Base-by-base conservation (phyloP, 2,329 filamentous ascomycete genomes). In the Xylariaceae sp. region DNA sequence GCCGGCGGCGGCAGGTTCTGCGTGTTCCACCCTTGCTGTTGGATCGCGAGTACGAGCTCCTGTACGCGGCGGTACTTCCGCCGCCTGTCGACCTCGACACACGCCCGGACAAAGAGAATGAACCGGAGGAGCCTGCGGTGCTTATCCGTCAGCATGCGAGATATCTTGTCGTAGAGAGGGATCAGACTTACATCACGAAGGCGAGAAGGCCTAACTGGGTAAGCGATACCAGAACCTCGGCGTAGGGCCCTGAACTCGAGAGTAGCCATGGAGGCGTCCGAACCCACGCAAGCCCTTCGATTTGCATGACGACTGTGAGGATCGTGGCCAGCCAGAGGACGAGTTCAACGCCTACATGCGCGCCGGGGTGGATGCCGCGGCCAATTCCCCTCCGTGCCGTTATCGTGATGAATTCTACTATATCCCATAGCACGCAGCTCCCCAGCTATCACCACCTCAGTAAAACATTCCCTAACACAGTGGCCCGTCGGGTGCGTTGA, bases 31-130 rank as follows among this genome's bases (percentile, higher is more conserved):
- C 60, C 60, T 26, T 58, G 60, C 18, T 55, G 29, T 15, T 62
- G 61, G 7, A 63, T 54, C 2, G 60, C 61, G 9, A 56, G 43
- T 1, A 63, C 54, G 29, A 63, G 55, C 42, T 58, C 32, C 41
- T 60, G 59, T 10, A 62, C 39, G 18, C 60, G 56, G 12, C 49
- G 48, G 47, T 62, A 56, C 49, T 58, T 62, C 44, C 60, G 61
- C 26, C 43, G 45, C 26, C 60, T 57, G 36, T 63, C 60, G n/a
- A 60, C 51, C 18, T 67, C 65, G 9, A 66, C 42, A 44, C 65
- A 67, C 49, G 64, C 63, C 22, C 66, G 63, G 13, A 67, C 49
- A 47, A 65, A 68, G 26, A 68, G 59, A 44, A 60, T 46, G 29
- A 66, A 61, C 34, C 61, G 64, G 2, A 64, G 44, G 7, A 62